Base-by-base conservation (phyloP, 2,329 filamentous ascomycete genomes). In the Alternaria arbusti region DNA sequence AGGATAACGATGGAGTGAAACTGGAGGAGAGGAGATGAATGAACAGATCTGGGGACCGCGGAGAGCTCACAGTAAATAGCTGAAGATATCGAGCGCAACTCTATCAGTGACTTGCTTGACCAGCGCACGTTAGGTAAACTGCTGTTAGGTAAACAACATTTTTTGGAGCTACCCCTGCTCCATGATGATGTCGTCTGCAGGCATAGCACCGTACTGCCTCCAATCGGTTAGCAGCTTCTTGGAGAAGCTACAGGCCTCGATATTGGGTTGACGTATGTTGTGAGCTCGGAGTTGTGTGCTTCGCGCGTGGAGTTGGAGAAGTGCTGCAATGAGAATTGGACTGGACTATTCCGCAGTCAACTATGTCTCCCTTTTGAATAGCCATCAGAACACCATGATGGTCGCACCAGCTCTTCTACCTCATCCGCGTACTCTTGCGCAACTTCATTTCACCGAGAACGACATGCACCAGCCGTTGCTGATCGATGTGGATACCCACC, bases 121-220 rank as follows among this genome's bases (percentile, higher is more conserved):
- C 55, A 70, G 64, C 69, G 66, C 56, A 66, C 71, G 70, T 78
- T 77, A 78, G 75, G 75, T 77, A 77, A 76, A 77, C 61, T 68
- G 67, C 66, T 71, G 68, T 77, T 76, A 77, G 73, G 74, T 77
- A 75, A 76, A 77, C 61, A 59, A 72, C 26, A 11, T 13, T 23
- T 70, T 72, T 40, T 61, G 52, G 61, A 77, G 71, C 72, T 77
- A 71, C 69, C 74, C 72, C 59, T 61, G 70, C 49, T 68, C 36
- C 62, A 64, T 66, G 54, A 61, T 64, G 51, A 58, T 67, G 62
- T 65, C 58, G 50, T 67, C 67, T 74, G 75, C 71, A 77, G 17
- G 52, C 66, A 65, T 63, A 60, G 66, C 59, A 61, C 23, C 49
- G 28, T 36, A 55, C 47, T 70, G 57, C 61, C 70, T 60, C 46